Percentiles rank a stretch among this genome's conserved stretches.
These are phyloP conservation scores for Dalechampia spathulata DNA, from an alignment of 441 rosid species.

Conservation along the genomic window DNA sequence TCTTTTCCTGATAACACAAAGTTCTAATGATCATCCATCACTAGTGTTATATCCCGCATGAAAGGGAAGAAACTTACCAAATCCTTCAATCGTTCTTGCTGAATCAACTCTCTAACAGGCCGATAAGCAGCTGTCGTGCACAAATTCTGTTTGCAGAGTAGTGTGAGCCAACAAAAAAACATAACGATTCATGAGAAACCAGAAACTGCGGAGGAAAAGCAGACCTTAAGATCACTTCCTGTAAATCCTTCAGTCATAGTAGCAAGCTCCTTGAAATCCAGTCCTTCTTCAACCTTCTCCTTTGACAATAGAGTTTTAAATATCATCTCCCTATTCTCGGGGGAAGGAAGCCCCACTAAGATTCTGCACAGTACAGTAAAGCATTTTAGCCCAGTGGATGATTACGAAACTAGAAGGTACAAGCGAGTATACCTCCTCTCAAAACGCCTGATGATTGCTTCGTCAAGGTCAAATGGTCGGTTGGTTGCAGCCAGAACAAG, in stretches of 20 bases:
- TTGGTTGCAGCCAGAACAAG: conserved; percentile 99
- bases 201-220: conserved; percentile 8
- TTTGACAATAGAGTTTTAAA: conserved; percentile 71
- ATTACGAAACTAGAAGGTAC: too few relatives aligned
- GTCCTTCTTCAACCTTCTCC: conserved; percentile 57
- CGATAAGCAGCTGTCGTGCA: conserved; percentile 90
- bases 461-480: conserved; percentile 98
- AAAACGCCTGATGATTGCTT: conserved; percentile 96
- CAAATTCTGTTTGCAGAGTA: conserved; percentile 53
- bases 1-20: conserved; percentile 33
- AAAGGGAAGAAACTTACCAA: conserved; percentile 30
- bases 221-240: conserved; percentile 98
- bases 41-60: background rate
- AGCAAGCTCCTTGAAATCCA: conserved; percentile 83
- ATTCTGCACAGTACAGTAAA: conserved; percentile 41
- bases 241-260: conserved; percentile 82
- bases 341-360: conserved; percentile 89
- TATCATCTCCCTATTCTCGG: conserved; percentile 76
- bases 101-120: conserved; percentile 84
- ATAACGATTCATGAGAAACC: background rate
- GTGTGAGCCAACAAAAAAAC: background rate
- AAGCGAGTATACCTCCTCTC: conserved; percentile 78
- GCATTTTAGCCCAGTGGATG: background rate
- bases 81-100: conserved; percentile 71
- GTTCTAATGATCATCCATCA: background rate